These are phyloP conservation scores for Endocalyx cinctus DNA, from an alignment of 2,329 filamentous ascomycete species.

Conservation along the genomic window DNA sequence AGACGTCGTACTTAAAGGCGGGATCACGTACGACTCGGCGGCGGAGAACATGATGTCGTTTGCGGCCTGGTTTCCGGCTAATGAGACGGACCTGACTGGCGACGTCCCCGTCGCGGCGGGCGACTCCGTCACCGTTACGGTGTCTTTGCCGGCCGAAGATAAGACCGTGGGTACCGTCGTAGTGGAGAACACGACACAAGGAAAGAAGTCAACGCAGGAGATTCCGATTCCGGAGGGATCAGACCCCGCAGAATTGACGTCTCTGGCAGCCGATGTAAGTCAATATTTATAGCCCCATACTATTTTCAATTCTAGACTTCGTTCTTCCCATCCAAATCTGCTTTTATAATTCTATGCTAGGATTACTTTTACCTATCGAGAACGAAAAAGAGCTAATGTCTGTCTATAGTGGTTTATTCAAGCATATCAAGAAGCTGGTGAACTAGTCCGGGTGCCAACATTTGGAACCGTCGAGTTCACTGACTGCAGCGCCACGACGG, in stretches of 20 bases:
- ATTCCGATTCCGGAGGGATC: conserved; percentile 6
- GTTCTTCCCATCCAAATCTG: too few species aligned
- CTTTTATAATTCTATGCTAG: too few species aligned
- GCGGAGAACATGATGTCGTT: conserved; percentile 7
- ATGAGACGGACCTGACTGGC: conserved; percentile 8
- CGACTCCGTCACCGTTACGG: conserved; percentile 10
- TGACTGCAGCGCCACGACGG: conserved; percentile 7
- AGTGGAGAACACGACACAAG: conserved; percentile 10
- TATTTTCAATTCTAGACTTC: too few species aligned
- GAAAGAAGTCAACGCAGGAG: conserved; percentile 6
- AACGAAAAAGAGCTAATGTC: too few species aligned
- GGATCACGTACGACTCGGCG: conserved; percentile 9
- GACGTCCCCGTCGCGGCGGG: conserved; percentile 7
- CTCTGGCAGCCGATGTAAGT: conserved; percentile 11
- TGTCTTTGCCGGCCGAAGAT: conserved; percentile 5
- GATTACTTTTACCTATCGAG: too few species aligned
- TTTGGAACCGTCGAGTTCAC: conserved; percentile 10
- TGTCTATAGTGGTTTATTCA: conserved; percentile 15
- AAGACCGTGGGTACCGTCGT: conserved; percentile 9
- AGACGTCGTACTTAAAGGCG: conserved; percentile 12
- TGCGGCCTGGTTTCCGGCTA: conserved; percentile 8
- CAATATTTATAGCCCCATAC: too few species aligned
- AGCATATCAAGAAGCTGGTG: conserved; percentile 10
- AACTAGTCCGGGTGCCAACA: conserved; percentile 8
- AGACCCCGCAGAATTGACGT: conserved; percentile 5